Conservation (phyloP, 2,329 filamentous ascomycete genomes). For the Fonsecaea multimorphosa region DNA sequence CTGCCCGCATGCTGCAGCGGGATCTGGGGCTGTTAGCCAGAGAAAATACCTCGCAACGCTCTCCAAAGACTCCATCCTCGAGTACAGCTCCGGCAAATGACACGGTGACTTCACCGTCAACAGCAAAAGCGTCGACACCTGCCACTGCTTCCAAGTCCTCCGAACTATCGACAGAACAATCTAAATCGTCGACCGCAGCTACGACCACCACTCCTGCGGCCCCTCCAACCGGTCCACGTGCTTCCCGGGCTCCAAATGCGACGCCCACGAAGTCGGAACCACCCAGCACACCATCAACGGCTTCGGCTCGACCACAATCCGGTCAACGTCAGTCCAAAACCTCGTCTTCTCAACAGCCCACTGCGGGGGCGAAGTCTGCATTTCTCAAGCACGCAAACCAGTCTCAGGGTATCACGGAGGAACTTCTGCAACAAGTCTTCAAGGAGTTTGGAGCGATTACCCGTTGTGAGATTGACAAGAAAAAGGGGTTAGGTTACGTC, state of each 20-base stretch:
- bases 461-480: constrained; percentile 89
- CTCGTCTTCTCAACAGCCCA: constrained; percentile 45
- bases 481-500: constrained; percentile 92
- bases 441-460: constrained; percentile 74
- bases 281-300: constrained; percentile 8
- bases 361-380: constrained; percentile 65
- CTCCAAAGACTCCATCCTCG: constrained; percentile 18
- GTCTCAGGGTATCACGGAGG: constrained; percentile 88
- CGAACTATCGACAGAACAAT: constrained; percentile 43
- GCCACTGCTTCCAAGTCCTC: constrained; percentile 36
- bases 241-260: constrained; percentile 32
- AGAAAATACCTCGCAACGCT: constrained; percentile 33
- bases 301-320: constrained; percentile 14
- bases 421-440: constrained; percentile 75
- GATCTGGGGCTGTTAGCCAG: constrained; percentile 60
- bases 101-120: constrained; percentile 18
- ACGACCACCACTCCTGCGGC: constrained; percentile 26
- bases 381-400: constrained; percentile 85
- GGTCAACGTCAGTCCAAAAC: constrained; percentile 1
- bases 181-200: constrained; percentile 42
- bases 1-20: constrained; percentile 66
- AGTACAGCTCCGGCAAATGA: background rate
- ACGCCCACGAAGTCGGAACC: constrained; percentile 17
- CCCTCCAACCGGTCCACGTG: constrained; percentile 38
- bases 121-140: constrained; percentile 38